Evolutionary conservation across 176 grass and related monocot genomes (phyloP).

Genomic region (Ensete glaucum): DNA sequence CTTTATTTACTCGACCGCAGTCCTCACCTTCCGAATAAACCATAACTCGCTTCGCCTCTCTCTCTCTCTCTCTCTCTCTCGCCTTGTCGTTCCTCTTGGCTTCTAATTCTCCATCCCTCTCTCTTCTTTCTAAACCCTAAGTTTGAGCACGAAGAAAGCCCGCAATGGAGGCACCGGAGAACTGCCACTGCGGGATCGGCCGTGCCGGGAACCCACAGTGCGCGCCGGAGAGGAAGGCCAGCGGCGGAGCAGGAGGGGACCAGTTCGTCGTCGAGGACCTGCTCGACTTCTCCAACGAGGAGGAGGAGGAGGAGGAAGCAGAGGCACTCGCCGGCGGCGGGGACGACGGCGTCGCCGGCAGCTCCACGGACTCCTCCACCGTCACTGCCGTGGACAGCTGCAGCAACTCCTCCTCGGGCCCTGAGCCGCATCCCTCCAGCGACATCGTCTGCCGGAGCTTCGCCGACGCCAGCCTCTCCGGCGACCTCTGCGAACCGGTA

Average conservation of each 20-base stretch:
- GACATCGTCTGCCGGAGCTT: constrained; percentile 9
- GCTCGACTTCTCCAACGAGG: constrained; percentile 68
- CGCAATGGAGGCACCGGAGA: constrained; percentile 27
- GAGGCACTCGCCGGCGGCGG: constrained; percentile 1
- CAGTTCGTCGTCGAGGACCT: constrained; percentile 78
- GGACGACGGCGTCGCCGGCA: constrained; percentile 18
- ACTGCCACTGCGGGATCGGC: constrained; percentile 17
- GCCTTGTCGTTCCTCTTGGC: too few species aligned
- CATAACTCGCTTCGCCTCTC: constrained; percentile 1
- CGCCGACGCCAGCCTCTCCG: constrained; percentile 46
- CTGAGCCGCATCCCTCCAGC: constrained; percentile 20
- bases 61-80: constrained; percentile 24
- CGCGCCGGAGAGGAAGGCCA: constrained; percentile 45
- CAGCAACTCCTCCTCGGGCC: constrained; percentile 62
- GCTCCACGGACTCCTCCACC: constrained; percentile 61
- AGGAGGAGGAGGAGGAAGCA: constrained; percentile 38
- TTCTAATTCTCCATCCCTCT: constrained; percentile 19
- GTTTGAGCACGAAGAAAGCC: constrained; percentile 26
- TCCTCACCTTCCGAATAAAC: too few species aligned
- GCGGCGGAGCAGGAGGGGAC: constrained; percentile 25
- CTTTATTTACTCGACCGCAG: too few species aligned
- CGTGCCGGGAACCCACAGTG: constrained; percentile 11
- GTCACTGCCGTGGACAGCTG: constrained; percentile 75
- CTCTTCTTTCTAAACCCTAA: constrained; percentile 23
- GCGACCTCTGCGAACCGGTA: constrained; percentile 82